Conservation (phyloP, 768 basidiomycete genomes). For the Hygrophoropsis aurantiaca region DNA sequence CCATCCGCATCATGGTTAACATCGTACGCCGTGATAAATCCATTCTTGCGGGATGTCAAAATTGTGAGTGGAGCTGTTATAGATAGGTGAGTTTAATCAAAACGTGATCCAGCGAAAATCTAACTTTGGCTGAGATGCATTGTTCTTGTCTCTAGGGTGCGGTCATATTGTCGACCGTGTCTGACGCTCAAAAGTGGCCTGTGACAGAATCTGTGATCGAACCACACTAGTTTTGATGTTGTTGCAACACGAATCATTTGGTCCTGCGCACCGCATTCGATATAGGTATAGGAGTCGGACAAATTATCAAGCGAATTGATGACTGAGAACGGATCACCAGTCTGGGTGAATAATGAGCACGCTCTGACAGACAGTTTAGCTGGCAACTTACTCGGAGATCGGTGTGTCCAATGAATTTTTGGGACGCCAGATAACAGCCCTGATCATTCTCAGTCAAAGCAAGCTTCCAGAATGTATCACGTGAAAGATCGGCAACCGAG, state of each 20-base stretch:
- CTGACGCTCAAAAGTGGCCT: slow-evolving; percentile 61
- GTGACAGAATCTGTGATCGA: slow-evolving; percentile 59
- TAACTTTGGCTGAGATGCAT: slow-evolving; percentile 33
- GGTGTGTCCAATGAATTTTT: slow-evolving; percentile 39
- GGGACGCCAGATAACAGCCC: slow-evolving; percentile 48
- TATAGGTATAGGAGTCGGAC: slow-evolving; percentile 49
- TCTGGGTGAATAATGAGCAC: slow-evolving; percentile 8
- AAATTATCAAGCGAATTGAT: slow-evolving; percentile 36
- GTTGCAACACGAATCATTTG: slow-evolving; percentile 54
- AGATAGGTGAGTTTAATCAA: slow-evolving; percentile 2
- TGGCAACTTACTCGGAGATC: slow-evolving; percentile 56
- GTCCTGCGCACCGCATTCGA: slow-evolving; percentile 44
- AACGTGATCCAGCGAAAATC: slow-evolving; percentile 3
- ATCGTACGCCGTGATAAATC: slow-evolving; percentile 64
- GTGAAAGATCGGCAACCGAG: not conserved
- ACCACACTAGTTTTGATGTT: slow-evolving; percentile 65
- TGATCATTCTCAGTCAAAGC: slow-evolving; percentile 33
- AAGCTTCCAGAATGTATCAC: slow-evolving; percentile 54
- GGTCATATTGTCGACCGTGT: slow-evolving; percentile 62
- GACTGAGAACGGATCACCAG: slow-evolving; percentile 15
- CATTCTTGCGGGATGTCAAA: slow-evolving; percentile 59
- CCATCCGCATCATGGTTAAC: slow-evolving; percentile 41
- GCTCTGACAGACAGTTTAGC: not conserved
- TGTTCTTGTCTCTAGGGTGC: slow-evolving; percentile 48
- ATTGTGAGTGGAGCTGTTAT: slow-evolving; percentile 49